A percentile compares a stretch with the other conserved stretches of the same genome.
Conservation (phyloP, 257 asterid genomes). For the Nicotiana benthamiana region DNA sequence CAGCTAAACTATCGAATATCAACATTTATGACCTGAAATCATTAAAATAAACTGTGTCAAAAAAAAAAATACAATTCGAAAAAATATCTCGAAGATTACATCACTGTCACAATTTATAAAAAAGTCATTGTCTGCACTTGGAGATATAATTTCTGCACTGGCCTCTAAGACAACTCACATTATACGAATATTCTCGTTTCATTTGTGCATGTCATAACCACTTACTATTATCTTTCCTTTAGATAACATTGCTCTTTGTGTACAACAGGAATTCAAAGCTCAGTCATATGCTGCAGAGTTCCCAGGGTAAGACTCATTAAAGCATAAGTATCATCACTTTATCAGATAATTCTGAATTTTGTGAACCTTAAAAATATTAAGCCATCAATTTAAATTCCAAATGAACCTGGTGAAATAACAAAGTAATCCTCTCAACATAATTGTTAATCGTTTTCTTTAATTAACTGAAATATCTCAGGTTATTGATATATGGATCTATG, state of each 20-base stretch:
- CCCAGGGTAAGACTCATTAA: constrained; percentile 48
- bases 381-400: background rate
- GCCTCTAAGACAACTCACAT: constrained; percentile 73
- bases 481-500: background rate
- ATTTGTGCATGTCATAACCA: background rate
- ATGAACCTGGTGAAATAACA: background rate
- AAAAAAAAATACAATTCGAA: no score
- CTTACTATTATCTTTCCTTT: constrained; percentile 1
- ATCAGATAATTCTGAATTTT: background rate
- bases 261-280: constrained; percentile 89
- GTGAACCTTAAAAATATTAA: background rate
- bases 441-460: background rate
- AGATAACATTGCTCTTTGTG: constrained; percentile 15
- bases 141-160: constrained; percentile 91
- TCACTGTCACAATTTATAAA: constrained; percentile 31
- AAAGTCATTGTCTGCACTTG: constrained; percentile 85
- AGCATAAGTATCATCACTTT: background rate
- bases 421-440: background rate
- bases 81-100: no score
- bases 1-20: no score
- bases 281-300: constrained; percentile 92
- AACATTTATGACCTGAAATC: no score
- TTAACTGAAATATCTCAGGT: background rate
- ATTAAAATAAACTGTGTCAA: no score
- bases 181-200: constrained; percentile 46